A percentile compares a stretch with the other conserved stretches of the same genome.
phyloP scores from a whole-genome alignment of 768 basidiomycete genomes.

The Coprinopsis marcescibilis region DNA sequence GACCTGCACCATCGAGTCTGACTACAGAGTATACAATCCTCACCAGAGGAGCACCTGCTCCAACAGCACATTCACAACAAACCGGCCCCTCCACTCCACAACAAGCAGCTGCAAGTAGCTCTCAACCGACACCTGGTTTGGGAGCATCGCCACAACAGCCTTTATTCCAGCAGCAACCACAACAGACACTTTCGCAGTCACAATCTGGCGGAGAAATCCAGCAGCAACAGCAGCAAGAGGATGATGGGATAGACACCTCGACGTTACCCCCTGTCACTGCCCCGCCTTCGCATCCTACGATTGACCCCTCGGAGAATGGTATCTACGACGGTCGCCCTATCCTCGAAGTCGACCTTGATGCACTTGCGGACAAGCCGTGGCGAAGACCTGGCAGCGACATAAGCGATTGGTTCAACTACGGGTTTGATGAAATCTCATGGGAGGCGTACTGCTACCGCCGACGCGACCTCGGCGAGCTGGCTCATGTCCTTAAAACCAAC shows the following conservation, averaged over 20 bases:
- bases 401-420: constrained; percentile 99
- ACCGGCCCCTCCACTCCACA: background rate
- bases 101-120: background rate
- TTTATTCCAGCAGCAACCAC: constrained; percentile 15
- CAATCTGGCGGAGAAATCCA: background rate
- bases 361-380: constrained; percentile 84
- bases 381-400: constrained; percentile 86
- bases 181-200: constrained; percentile 9
- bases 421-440: constrained; percentile 97
- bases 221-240: constrained; percentile 16
- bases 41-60: constrained; percentile 47
- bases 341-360: constrained; percentile 75
- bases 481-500: constrained; percentile 74
- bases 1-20: constrained; percentile 50
- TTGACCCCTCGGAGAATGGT: constrained; percentile 65
- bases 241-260: constrained; percentile 57
- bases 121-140: constrained; percentile 7
- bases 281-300: constrained; percentile 73
- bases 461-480: constrained; percentile 74
- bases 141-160: constrained; percentile 4
- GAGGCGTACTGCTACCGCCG: constrained; percentile 86
- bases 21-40: constrained; percentile 83
- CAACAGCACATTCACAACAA: constrained; percentile 15
- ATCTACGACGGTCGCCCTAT: constrained; percentile 72
- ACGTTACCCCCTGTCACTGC: constrained; percentile 62